Conservation (phyloP, 2,329 filamentous ascomycete species). For the Trichoderma simmonsii region DNA sequence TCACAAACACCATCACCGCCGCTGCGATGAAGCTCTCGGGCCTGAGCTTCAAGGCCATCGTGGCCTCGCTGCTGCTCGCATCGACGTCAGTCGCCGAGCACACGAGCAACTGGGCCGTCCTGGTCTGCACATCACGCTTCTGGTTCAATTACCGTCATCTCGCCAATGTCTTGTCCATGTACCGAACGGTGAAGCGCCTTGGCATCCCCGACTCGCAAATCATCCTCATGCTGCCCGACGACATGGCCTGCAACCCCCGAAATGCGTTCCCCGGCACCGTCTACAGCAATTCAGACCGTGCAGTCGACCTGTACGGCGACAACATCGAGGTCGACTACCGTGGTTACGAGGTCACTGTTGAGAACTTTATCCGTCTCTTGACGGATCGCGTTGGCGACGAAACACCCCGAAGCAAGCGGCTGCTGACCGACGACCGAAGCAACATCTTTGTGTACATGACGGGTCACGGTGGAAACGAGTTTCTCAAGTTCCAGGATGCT, state of each 20-base stretch:
- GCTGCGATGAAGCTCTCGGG: slow-evolving; percentile 49
- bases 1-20: neutral
- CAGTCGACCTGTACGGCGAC: slow-evolving; percentile 93
- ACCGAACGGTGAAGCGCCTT: slow-evolving; percentile 95
- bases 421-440: slow-evolving; percentile 90
- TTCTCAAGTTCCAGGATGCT: slow-evolving; percentile 96
- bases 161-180: slow-evolving; percentile 94
- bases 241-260: slow-evolving; percentile 98
- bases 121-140: slow-evolving; percentile 97
- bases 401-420: slow-evolving; percentile 88
- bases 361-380: slow-evolving; percentile 94
- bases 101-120: slow-evolving; percentile 98
- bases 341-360: slow-evolving; percentile 96
- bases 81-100: slow-evolving; percentile 63
- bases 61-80: slow-evolving; percentile 47
- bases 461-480: slow-evolving; percentile 95
- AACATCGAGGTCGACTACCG: slow-evolving; percentile 99
- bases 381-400: slow-evolving; percentile 93
- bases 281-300: slow-evolving; percentile 96
- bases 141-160: slow-evolving; percentile 99
- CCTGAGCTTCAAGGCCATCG: slow-evolving; percentile 46
- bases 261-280: slow-evolving; percentile 97
- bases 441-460: slow-evolving; percentile 99
- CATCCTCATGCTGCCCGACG: slow-evolving; percentile 99
- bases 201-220: slow-evolving; percentile 98